These are phyloP conservation scores for Jaenimonas drosophilae DNA, from an alignment of 208 protist species.

Conservation along the genomic window DNA sequence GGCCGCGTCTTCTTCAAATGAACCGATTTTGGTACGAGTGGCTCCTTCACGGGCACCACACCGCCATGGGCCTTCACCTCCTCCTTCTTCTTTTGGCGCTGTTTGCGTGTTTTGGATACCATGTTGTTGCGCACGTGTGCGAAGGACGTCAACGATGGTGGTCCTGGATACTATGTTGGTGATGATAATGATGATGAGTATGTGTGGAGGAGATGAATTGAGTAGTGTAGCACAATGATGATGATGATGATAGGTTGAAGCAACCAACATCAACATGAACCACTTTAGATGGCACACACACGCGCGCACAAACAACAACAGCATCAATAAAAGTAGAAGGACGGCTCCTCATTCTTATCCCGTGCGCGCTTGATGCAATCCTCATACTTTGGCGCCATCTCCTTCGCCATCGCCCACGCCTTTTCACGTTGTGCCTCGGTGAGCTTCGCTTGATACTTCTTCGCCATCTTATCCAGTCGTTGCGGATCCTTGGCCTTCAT, in stretches of 20 bases:
- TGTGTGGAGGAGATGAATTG: background rate
- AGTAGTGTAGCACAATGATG: too few relatives aligned
- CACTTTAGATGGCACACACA: too few relatives aligned
- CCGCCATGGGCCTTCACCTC: conserved; percentile 52
- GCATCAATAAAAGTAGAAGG: conserved; percentile 74
- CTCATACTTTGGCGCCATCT: conserved; percentile 83
- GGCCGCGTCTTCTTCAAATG: conserved; percentile 85
- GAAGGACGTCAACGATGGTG: background rate
- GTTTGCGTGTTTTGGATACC: conserved; percentile 84
- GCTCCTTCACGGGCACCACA: conserved; percentile 47
- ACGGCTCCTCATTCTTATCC: conserved; percentile 74
- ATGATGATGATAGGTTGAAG: too few relatives aligned
- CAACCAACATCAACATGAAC: too few relatives aligned
- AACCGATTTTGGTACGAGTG: conserved; percentile 60
- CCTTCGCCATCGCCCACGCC: conserved; percentile 82
- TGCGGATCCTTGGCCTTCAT: conserved; percentile 77
- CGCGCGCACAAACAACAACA: background rate
- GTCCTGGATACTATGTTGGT: too few relatives aligned
- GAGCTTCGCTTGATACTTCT: conserved; percentile 71
- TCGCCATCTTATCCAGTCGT: conserved; percentile 74
- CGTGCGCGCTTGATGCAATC: conserved; percentile 62
- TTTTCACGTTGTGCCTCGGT: conserved; percentile 83
- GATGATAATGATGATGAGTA: background rate
- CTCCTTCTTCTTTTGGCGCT: conserved; percentile 74
- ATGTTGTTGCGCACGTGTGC: conserved; percentile 13